Conservation (phyloP, 352 stramenopile species). For the Pythium aquatile region DNA sequence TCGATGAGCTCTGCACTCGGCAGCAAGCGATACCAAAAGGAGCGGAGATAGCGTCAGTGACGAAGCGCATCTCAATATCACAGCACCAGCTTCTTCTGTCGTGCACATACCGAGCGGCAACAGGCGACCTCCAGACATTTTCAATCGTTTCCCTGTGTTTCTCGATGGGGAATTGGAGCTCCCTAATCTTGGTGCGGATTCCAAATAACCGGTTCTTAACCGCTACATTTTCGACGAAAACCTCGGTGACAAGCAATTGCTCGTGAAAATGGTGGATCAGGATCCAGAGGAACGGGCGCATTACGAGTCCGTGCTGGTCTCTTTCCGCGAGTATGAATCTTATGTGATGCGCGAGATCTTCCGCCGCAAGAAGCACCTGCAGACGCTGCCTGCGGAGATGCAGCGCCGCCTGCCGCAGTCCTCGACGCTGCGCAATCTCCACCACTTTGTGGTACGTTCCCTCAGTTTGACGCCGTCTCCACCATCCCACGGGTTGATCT, state of each 20-base stretch:
- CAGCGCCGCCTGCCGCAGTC: constrained; percentile 67
- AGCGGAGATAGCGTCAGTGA: neutral
- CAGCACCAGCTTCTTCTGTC: no score
- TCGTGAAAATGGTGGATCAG: constrained; percentile 24
- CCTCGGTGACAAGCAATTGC: neutral
- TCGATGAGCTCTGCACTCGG: constrained; percentile 94
- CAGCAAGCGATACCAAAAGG: neutral
- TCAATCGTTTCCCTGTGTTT: constrained; percentile 24
- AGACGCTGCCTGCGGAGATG: constrained; percentile 70
- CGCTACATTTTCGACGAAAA: neutral
- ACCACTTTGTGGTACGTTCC: constrained; percentile 60
- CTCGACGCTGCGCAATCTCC: constrained; percentile 70
- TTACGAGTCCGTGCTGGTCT: constrained; percentile 82
- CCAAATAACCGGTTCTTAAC: constrained; percentile 20
- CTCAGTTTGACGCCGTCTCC: neutral
- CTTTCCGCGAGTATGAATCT: constrained; percentile 82
- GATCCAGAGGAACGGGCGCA: constrained; percentile 79
- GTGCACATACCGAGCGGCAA: constrained; percentile 63
- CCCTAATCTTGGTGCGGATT: neutral
- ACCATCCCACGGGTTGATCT: neutral
- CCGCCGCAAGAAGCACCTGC: constrained; percentile 79
- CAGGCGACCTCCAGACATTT: constrained; percentile 72
- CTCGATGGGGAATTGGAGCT: neutral
- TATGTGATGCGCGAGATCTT: constrained; percentile 85
- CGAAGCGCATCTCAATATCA: neutral